Evolutionary conservation across 228 moss, liverwort and hornwort species (phyloP).

Genomic region (Sphagnum fallax): DNA sequence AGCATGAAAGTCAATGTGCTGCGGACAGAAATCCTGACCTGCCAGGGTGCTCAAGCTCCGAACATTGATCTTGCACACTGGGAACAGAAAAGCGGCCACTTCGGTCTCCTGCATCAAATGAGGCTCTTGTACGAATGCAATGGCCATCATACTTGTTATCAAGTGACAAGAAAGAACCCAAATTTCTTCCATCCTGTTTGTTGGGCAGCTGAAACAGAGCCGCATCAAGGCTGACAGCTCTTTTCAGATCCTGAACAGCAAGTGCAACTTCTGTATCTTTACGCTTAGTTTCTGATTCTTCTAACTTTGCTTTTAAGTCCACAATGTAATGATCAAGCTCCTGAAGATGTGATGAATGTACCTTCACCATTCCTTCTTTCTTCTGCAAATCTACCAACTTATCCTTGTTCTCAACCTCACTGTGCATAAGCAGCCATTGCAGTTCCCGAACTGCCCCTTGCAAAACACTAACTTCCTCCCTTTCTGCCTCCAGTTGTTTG

Average conservation of each 20-base stretch:
- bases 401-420: conserved; percentile 21
- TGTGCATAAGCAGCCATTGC: conserved; percentile 55
- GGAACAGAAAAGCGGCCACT: conserved; percentile 8
- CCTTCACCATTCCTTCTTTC: conserved; percentile 41
- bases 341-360: conserved; percentile 68
- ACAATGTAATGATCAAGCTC: conserved; percentile 72
- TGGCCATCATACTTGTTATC: background rate
- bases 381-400: conserved; percentile 18
- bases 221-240: conserved; percentile 32
- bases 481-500: conserved; percentile 25
- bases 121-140: conserved; percentile 21
- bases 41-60: conserved; percentile 20
- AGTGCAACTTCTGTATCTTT: conserved; percentile 28
- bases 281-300: conserved; percentile 39
- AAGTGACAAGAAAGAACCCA: conserved; percentile 26
- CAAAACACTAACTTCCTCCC: conserved; percentile 39
- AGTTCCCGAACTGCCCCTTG: conserved; percentile 57
- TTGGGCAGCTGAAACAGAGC: conserved; percentile 45
- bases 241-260: conserved; percentile 26
- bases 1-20: no score
- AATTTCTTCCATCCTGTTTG: conserved; percentile 31
- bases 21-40: conserved; percentile 8
- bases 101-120: conserved; percentile 11
- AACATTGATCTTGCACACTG: conserved; percentile 13
- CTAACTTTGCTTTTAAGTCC: conserved; percentile 52